These are phyloP conservation scores for Darksidea phi DNA, from an alignment of 495 filamentous ascomycete genomes.

Conservation along the genomic window DNA sequence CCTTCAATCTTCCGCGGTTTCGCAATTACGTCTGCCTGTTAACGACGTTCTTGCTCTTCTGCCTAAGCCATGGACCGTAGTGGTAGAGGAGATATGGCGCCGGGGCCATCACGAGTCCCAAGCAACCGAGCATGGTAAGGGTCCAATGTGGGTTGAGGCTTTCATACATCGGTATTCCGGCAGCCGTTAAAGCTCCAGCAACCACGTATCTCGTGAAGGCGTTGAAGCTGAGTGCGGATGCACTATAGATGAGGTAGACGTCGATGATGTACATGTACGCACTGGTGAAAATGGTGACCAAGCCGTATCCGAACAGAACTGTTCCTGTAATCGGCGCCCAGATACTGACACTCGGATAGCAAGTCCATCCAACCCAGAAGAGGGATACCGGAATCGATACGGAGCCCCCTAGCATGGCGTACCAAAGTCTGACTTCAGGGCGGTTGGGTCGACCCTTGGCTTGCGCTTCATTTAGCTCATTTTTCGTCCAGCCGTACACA, in stretches of 20 bases:
- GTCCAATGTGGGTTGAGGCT: conserved; percentile 59
- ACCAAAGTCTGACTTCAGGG: conserved; percentile 61
- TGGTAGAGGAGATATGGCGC: conserved; percentile 56
- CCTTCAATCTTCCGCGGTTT: no score
- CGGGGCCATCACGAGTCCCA: conserved; percentile 53
- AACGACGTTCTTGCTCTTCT: no score
- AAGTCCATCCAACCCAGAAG: conserved; percentile 66
- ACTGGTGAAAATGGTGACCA: conserved; percentile 48
- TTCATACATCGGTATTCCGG: conserved; percentile 52
- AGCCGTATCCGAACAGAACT: conserved; percentile 55
- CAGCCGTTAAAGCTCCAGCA: conserved; percentile 46
- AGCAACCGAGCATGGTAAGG: conserved; percentile 53
- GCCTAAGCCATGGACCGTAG: conserved; percentile 51
- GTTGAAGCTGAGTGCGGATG: conserved; percentile 36
- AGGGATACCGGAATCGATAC: conserved; percentile 54
- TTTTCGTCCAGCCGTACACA: conserved; percentile 56
- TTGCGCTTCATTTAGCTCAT: conserved; percentile 46
- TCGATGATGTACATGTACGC: conserved; percentile 44
- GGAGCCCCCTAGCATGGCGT: conserved; percentile 57
- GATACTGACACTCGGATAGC: conserved; percentile 51
- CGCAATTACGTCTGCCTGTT: no score
- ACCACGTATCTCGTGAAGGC: conserved; percentile 40
- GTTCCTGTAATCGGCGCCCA: conserved; percentile 55
- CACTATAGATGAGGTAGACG: conserved; percentile 38
- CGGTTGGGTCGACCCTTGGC: conserved; percentile 43